Evolutionary conservation across 2,329 filamentous ascomycete genomes (phyloP).

Genomic region (Diaporthe citrichinensis): DNA sequence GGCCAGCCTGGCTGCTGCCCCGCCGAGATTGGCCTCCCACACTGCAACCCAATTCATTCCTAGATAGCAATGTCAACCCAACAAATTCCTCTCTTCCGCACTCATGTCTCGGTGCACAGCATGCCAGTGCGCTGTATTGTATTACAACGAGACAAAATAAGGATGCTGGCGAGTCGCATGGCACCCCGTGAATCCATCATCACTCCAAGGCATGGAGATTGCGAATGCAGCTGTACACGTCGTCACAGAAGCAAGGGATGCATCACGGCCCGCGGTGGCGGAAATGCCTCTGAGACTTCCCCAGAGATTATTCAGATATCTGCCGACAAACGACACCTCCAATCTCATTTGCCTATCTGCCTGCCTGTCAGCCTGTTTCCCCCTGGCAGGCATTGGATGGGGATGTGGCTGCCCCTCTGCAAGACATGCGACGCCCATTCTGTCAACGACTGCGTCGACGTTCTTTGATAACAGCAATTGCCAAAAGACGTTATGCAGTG

Average conservation of each 20-base stretch:
- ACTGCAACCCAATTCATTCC: neutral
- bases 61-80: neutral
- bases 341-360: neutral
- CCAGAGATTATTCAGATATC: constrained; percentile 11
- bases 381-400: neutral
- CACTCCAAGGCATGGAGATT: constrained; percentile 7
- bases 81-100: constrained; percentile 28
- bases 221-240: neutral
- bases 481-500: neutral
- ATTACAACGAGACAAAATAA: constrained; percentile 23
- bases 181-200: constrained; percentile 19
- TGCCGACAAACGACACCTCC: neutral
- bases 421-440: neutral
- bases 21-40: neutral
- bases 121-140: constrained; percentile 29
- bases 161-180: constrained; percentile 14
- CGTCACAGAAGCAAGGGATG: constrained; percentile 29
- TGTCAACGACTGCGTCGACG: neutral
- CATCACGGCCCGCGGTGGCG: neutral
- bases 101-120: constrained; percentile 20
- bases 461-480: neutral
- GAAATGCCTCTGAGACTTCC: constrained; percentile 26
- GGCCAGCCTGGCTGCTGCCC: neutral
- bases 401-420: neutral
- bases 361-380: neutral